Percentiles rank a stretch among this genome's conserved stretches.
These are phyloP conservation scores for Chaetomium cochliodes DNA, from an alignment of 495 filamentous ascomycete species.

Conservation along the genomic window DNA sequence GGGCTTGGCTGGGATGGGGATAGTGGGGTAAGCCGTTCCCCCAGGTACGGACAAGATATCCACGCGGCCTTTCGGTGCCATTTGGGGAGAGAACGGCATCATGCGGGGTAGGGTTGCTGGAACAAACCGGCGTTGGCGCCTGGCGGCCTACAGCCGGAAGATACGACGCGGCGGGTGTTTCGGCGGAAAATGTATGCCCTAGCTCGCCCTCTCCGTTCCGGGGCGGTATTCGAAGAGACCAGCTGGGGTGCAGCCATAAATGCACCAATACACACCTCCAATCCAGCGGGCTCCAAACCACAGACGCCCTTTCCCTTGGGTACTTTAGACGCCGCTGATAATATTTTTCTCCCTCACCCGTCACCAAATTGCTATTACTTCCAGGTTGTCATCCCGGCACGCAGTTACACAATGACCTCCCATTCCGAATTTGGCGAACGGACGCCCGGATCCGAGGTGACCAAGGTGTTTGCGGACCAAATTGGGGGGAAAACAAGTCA, in stretches of 20 bases:
- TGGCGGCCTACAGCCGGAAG: neutral
- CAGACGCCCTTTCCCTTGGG: no score
- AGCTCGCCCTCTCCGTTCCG: neutral
- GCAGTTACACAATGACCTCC: slow-evolving; percentile 35
- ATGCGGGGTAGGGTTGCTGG: slow-evolving; percentile 6
- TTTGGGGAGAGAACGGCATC: neutral
- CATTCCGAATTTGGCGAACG: slow-evolving; percentile 45
- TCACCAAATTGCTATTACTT: neutral
- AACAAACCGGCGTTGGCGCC: neutral
- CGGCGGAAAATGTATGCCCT: slow-evolving; percentile 16
- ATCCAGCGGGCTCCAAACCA: no score
- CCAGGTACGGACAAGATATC: neutral
- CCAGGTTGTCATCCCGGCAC: no score
- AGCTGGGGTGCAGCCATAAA: neutral
- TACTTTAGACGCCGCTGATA: neutral
- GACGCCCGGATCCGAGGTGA: slow-evolving; percentile 47
- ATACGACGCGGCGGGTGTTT: slow-evolving; percentile 1
- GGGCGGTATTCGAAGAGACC: neutral
- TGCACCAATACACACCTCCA: no score
- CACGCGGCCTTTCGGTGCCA: neutral
- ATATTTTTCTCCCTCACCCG: neutral
- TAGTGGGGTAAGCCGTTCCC: neutral
- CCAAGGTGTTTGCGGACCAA: slow-evolving; percentile 40
- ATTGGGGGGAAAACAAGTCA: slow-evolving; percentile 43
- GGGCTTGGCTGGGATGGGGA: neutral